These are phyloP conservation scores for Diphasiastrum complanatum DNA, from an alignment of 83 land plant genomes.

Conservation along the genomic window DNA sequence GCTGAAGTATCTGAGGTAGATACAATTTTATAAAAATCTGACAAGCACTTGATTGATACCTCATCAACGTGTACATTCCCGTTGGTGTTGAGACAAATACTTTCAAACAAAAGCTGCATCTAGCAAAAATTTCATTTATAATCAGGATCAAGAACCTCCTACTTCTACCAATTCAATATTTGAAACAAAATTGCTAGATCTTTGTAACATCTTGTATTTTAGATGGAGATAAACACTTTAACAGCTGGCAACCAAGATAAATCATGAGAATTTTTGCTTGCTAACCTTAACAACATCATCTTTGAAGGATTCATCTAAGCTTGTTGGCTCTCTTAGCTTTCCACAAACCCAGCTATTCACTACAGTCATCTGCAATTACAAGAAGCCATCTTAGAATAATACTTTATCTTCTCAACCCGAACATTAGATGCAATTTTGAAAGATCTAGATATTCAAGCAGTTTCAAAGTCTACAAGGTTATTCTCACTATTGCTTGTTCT, in stretches of 20 bases:
- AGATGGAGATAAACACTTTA: neutral
- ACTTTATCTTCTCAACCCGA: neutral
- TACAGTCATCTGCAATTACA: slow-evolving; percentile 33
- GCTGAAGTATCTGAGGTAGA: neutral
- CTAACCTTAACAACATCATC: slow-evolving; percentile 26
- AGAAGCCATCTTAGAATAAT: neutral
- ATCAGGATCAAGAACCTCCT: neutral
- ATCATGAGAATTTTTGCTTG: no score
- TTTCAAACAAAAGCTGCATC: slow-evolving; percentile 27
- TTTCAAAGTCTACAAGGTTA: no score
- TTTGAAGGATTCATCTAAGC: slow-evolving; percentile 15
- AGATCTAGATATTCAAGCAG: no score
- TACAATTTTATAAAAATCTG: neutral
- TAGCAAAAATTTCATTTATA: neutral
- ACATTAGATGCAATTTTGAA: no score
- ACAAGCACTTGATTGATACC: slow-evolving; percentile 9
- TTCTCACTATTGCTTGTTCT: no score
- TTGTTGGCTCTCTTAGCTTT: slow-evolving; percentile 23
- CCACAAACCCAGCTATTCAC: slow-evolving; percentile 37
- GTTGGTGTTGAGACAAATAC: slow-evolving; percentile 36
- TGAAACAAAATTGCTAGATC: no score
- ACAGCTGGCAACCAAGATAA: neutral
- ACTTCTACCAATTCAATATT: neutral
- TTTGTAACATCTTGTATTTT: no score
- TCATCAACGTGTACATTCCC: slow-evolving; percentile 19